Percentiles rank a stretch among this genome's conserved stretches.
Evolutionary conservation across 2,329 filamentous ascomycete species (phyloP).

Genomic region (Neopestalotiopsis rosae): DNA sequence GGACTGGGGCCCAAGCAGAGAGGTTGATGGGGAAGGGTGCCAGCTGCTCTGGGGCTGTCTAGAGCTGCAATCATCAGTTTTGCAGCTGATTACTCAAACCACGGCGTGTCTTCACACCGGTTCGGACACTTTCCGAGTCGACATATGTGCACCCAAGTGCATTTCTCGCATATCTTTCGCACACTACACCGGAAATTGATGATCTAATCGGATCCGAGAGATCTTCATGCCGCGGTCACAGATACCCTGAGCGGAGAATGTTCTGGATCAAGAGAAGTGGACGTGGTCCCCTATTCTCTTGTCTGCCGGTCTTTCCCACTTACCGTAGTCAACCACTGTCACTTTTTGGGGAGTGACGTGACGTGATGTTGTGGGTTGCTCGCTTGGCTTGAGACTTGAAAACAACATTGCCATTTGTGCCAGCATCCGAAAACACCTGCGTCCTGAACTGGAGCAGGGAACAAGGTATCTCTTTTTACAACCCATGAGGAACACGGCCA

Average conservation of each 20-base stretch:
- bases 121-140: conserved; percentile 14
- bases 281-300: not conserved
- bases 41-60: not conserved
- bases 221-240: not conserved
- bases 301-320: not conserved
- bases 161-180: not conserved
- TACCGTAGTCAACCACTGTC: not conserved
- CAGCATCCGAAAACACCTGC: too few relatives aligned
- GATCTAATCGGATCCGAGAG: conserved; percentile 2
- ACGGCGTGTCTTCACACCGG: conserved; percentile 3
- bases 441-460: too few relatives aligned
- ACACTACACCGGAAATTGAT: not conserved
- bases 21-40: not conserved
- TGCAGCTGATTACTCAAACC: not conserved
- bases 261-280: not conserved
- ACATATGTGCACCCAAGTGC: not conserved
- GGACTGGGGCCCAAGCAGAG: not conserved
- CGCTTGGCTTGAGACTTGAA: too few relatives aligned
- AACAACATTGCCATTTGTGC: too few relatives aligned
- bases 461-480: too few relatives aligned
- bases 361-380: too few relatives aligned
- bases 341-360: not conserved
- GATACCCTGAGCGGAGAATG: not conserved
- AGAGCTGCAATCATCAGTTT: not conserved
- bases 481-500: too few relatives aligned